These are phyloP conservation scores for Lolium multiflorum DNA, from an alignment of 176 grass and related monocot genomes.

Conservation along the genomic window DNA sequence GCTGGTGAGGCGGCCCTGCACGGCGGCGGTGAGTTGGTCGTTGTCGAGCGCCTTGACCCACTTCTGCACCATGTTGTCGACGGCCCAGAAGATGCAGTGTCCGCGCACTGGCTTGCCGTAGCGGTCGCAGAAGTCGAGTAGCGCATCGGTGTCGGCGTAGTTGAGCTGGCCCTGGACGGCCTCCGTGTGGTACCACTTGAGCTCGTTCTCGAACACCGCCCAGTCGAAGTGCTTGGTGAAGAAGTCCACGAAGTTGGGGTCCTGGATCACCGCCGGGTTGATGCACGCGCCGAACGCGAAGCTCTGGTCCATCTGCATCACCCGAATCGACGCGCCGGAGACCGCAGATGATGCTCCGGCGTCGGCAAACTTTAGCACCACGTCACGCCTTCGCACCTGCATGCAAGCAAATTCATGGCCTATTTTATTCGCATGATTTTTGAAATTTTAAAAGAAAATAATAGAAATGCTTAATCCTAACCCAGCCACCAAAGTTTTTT, in stretches of 20 bases:
- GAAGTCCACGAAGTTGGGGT: conserved; percentile 66
- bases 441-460: no score
- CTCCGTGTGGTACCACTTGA: conserved; percentile 92
- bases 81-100: conserved; percentile 87
- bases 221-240: conserved; percentile 80
- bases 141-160: conserved; percentile 70
- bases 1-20: conserved; percentile 56
- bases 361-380: conserved; percentile 58
- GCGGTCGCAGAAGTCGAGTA: conserved; percentile 68
- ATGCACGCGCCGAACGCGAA: conserved; percentile 79
- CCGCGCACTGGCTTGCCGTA: conserved; percentile 53
- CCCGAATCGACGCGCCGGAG: conserved; percentile 42
- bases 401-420: neutral
- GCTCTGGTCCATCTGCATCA: conserved; percentile 71
- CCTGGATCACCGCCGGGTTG: conserved; percentile 53
- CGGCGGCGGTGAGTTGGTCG: conserved; percentile 42
- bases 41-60: conserved; percentile 53
- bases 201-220: conserved; percentile 82
- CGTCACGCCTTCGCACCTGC: conserved; percentile 69
- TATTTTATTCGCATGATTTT: no score
- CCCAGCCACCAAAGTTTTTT: no score
- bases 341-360: conserved; percentile 15
- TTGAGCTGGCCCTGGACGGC: conserved; percentile 61
- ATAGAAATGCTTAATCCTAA: no score
- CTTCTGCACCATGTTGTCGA: conserved; percentile 59